Base-by-base conservation (phyloP, 768 basidiomycete species). In the Pleurotus eryngii region DNA sequence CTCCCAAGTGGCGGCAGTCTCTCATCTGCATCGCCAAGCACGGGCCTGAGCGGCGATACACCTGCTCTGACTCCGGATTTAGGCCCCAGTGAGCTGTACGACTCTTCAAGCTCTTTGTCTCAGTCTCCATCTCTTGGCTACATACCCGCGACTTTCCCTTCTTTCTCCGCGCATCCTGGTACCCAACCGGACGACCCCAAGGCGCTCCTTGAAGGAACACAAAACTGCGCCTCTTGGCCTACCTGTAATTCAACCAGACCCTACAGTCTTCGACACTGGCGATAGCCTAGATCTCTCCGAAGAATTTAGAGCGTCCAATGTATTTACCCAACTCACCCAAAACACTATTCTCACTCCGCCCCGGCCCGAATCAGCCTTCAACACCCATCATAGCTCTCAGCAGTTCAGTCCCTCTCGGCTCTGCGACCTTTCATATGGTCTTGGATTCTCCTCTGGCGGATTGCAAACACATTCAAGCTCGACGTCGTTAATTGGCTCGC, bases 91-190 rank as follows among this genome's bases (percentile, higher is more conserved):
- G 22, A 20, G 17, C 24, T 24, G 2, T 5, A n/a, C 26, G 49
- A 50, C 26, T 50, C 42, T 5, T 14, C 22, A 12, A n/a, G 50
- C 14, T 46, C 51, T 47, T 27, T 50, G 6, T 7, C 51, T n/a
- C 51, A 26, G 6, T 48, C 54, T 8, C 51, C 40, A 18, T 55
- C 58, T n/a, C 46, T 49, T 22, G 58, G 53, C 3, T 59, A 47
- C 37, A 49, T 49, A 24, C 53, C 43, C 15, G 37, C 35, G 7
- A 42, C 45, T 17, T 59, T 54, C 18, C 53, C 58, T 11, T 18
- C 46, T 14, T 42, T 48, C 42, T 42, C 7, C 9, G n/a, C 42
- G 18, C 11, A 20, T 20, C 18, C 42, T 18, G 17, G 42, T 46
- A 12, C 22, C 3, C 40, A 26, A 26, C 9, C 6, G 12, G 17